These are phyloP conservation scores for Aspergillus fructus DNA, from an alignment of 2,329 filamentous ascomycete species.

Conservation along the genomic window DNA sequence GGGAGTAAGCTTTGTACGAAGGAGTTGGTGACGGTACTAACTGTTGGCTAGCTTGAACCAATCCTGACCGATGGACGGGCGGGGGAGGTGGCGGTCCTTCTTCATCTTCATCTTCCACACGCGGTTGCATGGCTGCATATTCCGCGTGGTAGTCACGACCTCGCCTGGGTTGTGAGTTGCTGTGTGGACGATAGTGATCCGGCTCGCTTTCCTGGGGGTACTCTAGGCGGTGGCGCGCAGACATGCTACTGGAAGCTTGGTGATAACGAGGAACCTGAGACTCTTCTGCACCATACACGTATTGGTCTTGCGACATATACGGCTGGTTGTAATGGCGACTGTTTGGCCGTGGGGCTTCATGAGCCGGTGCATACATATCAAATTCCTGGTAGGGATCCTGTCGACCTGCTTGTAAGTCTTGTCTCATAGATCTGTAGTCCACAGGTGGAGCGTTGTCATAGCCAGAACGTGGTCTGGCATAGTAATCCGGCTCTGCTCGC, in stretches of 20 bases:
- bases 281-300: slow-evolving; percentile 23
- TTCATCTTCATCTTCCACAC: slow-evolving; percentile 47
- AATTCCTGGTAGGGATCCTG: slow-evolving; percentile 16
- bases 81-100: slow-evolving; percentile 38
- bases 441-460: slow-evolving; percentile 24
- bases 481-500: slow-evolving; percentile 4
- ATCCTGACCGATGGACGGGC: slow-evolving; percentile 35
- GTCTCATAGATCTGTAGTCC: slow-evolving; percentile 24
- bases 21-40: slow-evolving; percentile 23
- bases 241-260: slow-evolving; percentile 13
- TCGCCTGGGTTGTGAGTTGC: slow-evolving; percentile 24
- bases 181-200: slow-evolving; percentile 26
- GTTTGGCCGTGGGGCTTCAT: slow-evolving; percentile 16
- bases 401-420: slow-evolving; percentile 19
- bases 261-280: slow-evolving; percentile 1
- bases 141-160: slow-evolving; percentile 34
- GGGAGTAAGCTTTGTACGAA: slow-evolving; percentile 29
- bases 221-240: slow-evolving; percentile 21
- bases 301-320: slow-evolving; percentile 23
- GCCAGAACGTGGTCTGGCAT: slow-evolving; percentile 24
- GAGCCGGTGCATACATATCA: slow-evolving; percentile 8
- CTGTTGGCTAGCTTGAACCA: slow-evolving; percentile 27
- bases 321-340: slow-evolving; percentile 19
- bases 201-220: slow-evolving; percentile 19
- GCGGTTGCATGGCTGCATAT: slow-evolving; percentile 48